These are phyloP conservation scores for Eimeria brunetti DNA, from an alignment of 169 alveolate genomes.

Conservation along the genomic window DNA sequence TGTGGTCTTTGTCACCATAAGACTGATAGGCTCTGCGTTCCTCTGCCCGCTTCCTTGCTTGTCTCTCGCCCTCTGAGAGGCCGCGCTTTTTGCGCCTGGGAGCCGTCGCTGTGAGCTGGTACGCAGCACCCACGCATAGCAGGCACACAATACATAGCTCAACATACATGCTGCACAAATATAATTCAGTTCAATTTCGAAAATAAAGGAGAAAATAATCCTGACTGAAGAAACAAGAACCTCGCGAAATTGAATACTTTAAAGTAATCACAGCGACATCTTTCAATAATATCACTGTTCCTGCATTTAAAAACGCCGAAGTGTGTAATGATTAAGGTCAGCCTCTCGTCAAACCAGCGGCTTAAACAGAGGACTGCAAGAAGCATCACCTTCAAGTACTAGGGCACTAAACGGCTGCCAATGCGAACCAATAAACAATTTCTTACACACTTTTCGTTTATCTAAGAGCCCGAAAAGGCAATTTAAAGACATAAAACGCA, in stretches of 20 bases:
- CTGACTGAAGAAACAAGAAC: no score
- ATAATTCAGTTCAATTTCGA: no score
- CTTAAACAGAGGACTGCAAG: neutral
- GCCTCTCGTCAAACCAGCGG: no score
- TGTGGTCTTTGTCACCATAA: no score
- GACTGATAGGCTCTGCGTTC: neutral
- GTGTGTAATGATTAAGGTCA: no score
- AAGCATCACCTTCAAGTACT: neutral
- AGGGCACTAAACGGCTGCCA: neutral
- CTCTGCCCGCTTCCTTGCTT: conserved; percentile 2
- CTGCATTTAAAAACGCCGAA: no score
- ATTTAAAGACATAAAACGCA: neutral
- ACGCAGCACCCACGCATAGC: neutral
- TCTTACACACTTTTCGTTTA: neutral
- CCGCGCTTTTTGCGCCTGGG: neutral
- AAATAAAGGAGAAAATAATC: no score
- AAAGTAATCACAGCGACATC: no score
- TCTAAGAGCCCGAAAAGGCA: neutral
- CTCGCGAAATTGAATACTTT: no score
- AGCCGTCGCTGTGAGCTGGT: neutral
- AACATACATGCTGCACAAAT: no score
- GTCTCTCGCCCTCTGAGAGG: neutral
- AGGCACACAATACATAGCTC: neutral
- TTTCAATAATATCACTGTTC: no score
- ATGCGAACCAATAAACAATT: neutral